Evolutionary conservation across 108 stramenopile species (phyloP), one percentile per base, ranked within the genome.

Genomic region (Nitzschia palea): DNA sequence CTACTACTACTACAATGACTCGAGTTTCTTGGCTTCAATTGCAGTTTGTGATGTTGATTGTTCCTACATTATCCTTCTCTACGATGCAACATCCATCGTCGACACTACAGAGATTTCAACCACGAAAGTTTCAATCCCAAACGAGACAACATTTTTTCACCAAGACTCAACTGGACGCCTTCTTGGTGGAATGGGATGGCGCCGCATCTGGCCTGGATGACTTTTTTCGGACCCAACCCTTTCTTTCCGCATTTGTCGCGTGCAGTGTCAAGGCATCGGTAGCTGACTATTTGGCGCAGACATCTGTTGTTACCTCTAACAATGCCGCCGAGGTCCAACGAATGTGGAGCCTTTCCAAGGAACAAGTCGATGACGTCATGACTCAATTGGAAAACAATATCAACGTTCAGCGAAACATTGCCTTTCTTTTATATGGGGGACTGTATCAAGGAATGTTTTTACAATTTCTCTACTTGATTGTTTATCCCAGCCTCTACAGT

Each of bases 271-370:
- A 88, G 44, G 87, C 81, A 15, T 77, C 62, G 22, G 61, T 75
- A n/a, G 84, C 87, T 40, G 87, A 88, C 63, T 45, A 70, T 22
- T 65, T 88, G 14, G 87, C 84, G 6, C 84, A 86, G 37, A 58
- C 55, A 22, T 51, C 47, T 5, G 48, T 15, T 4, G 37, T 37
- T 26, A n/a, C 27, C 22, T 10, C 23, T 40, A 17, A 8, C 22
- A 40, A 12, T 12, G 6, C 37, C 10, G 18, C 15, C 4, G 17
- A 48, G 18, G 47, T 48, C 47, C 4, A 10, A 18, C 17, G 5
- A 20, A 12, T 48, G 17, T 5, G 4, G 17, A 48, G 4, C 9
- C 4, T 4, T 5, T 14, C 33, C 18, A 18, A 29, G 30, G 40
- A 31, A 25, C 12, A 67, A 48, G 57, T n/a, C 23, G 29, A 50